Evolutionary conservation across 257 asterid species (phyloP), one percentile per base, ranked within the genome.

Genomic region (Hygrophila difformis): DNA sequence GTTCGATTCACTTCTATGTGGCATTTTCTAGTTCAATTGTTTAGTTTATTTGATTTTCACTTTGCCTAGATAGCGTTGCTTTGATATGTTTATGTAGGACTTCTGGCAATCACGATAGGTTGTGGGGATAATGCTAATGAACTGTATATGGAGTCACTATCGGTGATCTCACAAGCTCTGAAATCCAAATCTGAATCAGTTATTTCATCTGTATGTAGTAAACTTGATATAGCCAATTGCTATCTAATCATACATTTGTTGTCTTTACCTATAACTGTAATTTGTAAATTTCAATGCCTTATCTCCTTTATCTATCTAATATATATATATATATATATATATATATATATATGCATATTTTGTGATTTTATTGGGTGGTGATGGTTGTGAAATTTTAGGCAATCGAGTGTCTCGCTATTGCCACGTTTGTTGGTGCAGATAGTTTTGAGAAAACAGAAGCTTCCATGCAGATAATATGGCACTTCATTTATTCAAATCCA

Each of bases 401-500:
- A 21, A 51, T 68, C 0, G 56, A 58, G 43, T 68, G 56, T 53
- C 47, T 68, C 47, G 70, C 63, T 19, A 44, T 68, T 24, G 47
- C 46, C 22, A 58, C 75, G 2, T 63, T 63, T 44, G 50, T 68
- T 24, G 67, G 75, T 38, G 61, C 60, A 45, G 49, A 52, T 57
- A 52, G 40, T 10, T 41, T 4, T 35, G 63, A 57, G 54, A 45
- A 63, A 45, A 68, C 70, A 17, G 67, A 68, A 63, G 52, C 56
- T 29, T 28, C 70, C 19, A 63, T 68, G 75, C 55, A 44, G 51
- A 57, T 58, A n/a, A 18, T 68, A 11, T 68, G 75, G 70, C 23
- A 58, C 37, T 53, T 63, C 22, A 59, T 63, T 36, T 8, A 42
- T 28, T 36, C 48, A 16, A 45, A 47, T 8, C 19, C 50, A 17